Conservation (phyloP, 805 yeast genomes). For the Schwanniomyces pseudopolymorphus region DNA sequence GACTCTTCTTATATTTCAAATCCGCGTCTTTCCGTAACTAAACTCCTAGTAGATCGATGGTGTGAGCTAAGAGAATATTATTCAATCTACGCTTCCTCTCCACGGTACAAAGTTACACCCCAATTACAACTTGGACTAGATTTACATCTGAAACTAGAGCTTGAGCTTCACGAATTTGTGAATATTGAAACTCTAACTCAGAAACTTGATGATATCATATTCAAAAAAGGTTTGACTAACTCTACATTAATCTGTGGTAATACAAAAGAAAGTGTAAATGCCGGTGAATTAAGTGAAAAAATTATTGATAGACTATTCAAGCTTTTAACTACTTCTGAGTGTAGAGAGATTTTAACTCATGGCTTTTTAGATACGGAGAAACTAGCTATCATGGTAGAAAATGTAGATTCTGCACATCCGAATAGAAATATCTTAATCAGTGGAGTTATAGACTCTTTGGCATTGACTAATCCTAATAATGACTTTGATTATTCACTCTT, state of each 20-base stretch:
- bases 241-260: not conserved
- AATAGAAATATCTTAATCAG: conserved; percentile 45
- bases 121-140: conserved; percentile 48
- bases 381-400: conserved; percentile 14
- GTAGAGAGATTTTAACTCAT: conserved; percentile 64
- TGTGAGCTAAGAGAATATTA: conserved; percentile 65
- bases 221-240: conserved; percentile 2
- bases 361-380: conserved; percentile 41
- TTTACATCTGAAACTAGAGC: conserved; percentile 50
- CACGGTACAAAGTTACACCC: conserved; percentile 21
- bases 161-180: conserved; percentile 40
- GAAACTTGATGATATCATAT: conserved; percentile 6
- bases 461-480: conserved; percentile 12
- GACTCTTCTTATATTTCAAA: conserved; percentile 18
- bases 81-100: conserved; percentile 47
- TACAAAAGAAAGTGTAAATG: conserved; percentile 16
- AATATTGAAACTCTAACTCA: conserved; percentile 15
- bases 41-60: conserved; percentile 58
- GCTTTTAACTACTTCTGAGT: conserved; percentile 48
- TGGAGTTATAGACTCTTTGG: conserved; percentile 61
- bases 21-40: conserved; percentile 58
- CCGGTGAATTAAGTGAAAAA: conserved; percentile 41
- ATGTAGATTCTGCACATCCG: not conserved
- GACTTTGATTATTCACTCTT: conserved; percentile 18
- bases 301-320: conserved; percentile 38